Evolutionary conservation across 768 basidiomycete species (phyloP), one percentile per base, ranked within the genome.

Genomic region (Cystofilobasidium bisporidii): DNA sequence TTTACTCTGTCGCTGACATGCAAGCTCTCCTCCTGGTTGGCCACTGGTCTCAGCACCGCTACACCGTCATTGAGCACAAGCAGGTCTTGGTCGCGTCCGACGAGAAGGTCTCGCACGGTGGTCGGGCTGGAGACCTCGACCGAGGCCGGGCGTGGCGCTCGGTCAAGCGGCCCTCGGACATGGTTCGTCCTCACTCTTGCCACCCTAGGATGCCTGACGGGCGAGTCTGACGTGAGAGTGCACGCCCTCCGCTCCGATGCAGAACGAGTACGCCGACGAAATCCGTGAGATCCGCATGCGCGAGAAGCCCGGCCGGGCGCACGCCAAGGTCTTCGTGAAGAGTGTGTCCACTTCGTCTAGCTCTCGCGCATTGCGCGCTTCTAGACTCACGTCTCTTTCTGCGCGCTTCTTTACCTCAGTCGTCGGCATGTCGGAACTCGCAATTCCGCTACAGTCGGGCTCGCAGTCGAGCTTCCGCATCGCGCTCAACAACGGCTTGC

Each of bases 221-320:
- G n/a, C n/a, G n/a, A n/a, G n/a, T n/a, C n/a, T n/a, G n/a, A n/a
- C n/a, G n/a, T n/a, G n/a, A n/a, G n/a, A n/a, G n/a, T n/a, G n/a
- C n/a, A n/a, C 43, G 47, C 70, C 50, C 14, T 30, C n/a, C 20
- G 60, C 57, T 70, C n/a, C 63, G 28, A 36, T 24, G 41, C 70
- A 96, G 92, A 89, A 97, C 76, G 91, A 98, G 79, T 91, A 93
- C 76, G 85, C 91, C 36, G 88, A 89, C 73, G 88, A 93, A 75
- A 88, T 97, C 70, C 84, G 82, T 73, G 88, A 90, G 76, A 87
- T 86, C 69, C 84, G 86, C 22, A 82, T 84, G 0, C 85, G 87
- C 76, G 87, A 89, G 48, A 87, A 86, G 69, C 79, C 83, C 17
- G 87, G 86, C 48, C 93, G 91, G 73, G 83, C 86, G 0, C 85